Base-by-base conservation (phyloP, 2,329 filamentous ascomycete species). In the Monilinia fructigena region DNA sequence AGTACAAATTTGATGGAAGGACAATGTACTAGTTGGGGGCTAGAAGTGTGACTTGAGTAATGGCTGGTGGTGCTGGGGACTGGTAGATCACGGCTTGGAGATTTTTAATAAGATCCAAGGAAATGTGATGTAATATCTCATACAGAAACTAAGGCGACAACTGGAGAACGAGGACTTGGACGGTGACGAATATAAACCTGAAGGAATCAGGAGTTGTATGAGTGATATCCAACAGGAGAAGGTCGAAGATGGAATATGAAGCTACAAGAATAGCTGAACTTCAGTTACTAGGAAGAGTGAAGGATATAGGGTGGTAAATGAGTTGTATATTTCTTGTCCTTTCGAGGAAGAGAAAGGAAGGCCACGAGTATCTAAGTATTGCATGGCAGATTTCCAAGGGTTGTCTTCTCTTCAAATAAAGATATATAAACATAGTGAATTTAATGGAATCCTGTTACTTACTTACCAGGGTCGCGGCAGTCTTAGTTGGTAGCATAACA, bases 1-100 rank as follows among this genome's bases (percentile, higher is more conserved):
- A 52, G 60, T 63, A 55, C 28, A 66, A 66, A 70, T 67, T 45
- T 69, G 59, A 55, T 56, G 66, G 48, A 55, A 55, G 48, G 66
- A 38, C 23, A 40, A 59, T 65, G 40, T 40, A 38, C 60, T 23
- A 2, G 53, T 63, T 67, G 62, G 68, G 68, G 68, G 65, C 62
- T 58, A 65, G 65, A 55, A 60, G 64, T 31, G 55, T 52, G 38
- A 52, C 20, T 53, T 42, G 45, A 60, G 31, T 65, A 28, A 65
- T 53, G 42, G 42, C 50, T 23, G 28, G 23, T 55, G 16, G 52
- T n/a, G 31, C 20, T 40, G 26, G 52, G 61, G 23, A 56, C 28
- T 38, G 20, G 42, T 48, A 56, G 53, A 48, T 50, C 40, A 64
- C 52, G 40, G 31, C 28, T 50, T 60, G n/a, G 45, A 60, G 56